A percentile compares a stretch with the other conserved stretches of the same genome.
phyloP scores from a whole-genome alignment of 2,329 filamentous ascomycete species.

The Aschersonia sp. region DNA sequence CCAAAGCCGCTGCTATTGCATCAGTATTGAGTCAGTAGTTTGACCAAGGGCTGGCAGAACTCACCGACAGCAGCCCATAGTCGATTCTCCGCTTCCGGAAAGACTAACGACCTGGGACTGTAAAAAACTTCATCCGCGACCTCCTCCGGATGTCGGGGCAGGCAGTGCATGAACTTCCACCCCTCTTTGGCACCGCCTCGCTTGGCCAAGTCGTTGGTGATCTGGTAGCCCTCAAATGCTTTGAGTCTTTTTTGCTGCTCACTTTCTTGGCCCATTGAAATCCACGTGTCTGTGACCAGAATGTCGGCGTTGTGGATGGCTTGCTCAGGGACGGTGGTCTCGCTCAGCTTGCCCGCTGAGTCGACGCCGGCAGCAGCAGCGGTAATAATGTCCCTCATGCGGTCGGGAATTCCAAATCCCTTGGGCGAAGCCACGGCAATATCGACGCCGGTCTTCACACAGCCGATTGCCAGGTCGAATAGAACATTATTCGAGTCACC shows the following conservation, averaged over 20 bases:
- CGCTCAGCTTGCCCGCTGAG: constrained; percentile 50
- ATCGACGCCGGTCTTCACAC: constrained; percentile 74
- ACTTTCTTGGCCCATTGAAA: constrained; percentile 94
- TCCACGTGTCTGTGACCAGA: constrained; percentile 93
- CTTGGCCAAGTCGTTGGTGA: constrained; percentile 73
- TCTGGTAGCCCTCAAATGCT: constrained; percentile 79
- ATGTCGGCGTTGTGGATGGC: constrained; percentile 77
- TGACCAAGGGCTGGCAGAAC: constrained; percentile 14
- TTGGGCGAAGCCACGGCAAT: constrained; percentile 75
- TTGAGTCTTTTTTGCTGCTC: constrained; percentile 65
- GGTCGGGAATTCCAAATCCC: constrained; percentile 66
- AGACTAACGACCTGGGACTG: constrained; percentile 70
- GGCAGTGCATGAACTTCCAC: constrained; percentile 98
- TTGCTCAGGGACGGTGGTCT: constrained; percentile 72
- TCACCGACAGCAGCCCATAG: constrained; percentile 75
- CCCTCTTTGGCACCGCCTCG: constrained; percentile 71
- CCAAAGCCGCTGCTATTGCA: constrained; percentile 46
- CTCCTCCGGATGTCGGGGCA: constrained; percentile 85
- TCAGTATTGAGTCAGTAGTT: neutral
- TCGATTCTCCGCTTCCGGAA: constrained; percentile 87
- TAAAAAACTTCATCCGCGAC: constrained; percentile 94
- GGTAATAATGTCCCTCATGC: constrained; percentile 61
- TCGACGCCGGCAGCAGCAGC: constrained; percentile 42
- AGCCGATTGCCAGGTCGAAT: constrained; percentile 81
- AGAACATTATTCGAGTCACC: constrained; percentile 96